A percentile compares a stretch with the other conserved stretches of the same genome.
Conservation (phyloP, 1,139 yeast genomes). For the Geotrichum aggregatum region DNA sequence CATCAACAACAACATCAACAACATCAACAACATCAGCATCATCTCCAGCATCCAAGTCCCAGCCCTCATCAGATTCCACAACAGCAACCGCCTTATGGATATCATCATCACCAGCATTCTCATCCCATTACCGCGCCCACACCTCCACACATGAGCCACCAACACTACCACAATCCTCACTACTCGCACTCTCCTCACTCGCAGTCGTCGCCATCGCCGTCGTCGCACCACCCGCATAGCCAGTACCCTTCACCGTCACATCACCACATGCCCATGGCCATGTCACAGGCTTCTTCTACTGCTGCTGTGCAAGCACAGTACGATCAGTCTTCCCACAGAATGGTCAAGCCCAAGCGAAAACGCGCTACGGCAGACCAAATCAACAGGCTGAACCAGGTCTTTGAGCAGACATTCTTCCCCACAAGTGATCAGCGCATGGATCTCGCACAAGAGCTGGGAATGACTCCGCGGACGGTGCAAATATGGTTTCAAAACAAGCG, state of each 20-base stretch:
- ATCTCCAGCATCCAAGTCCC: background rate
- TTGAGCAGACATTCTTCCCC: slow-evolving; percentile 39
- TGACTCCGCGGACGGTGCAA: slow-evolving; percentile 42
- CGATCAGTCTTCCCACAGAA: background rate
- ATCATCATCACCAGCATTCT: background rate
- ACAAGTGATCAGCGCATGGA: slow-evolving; percentile 37
- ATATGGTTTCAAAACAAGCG: slow-evolving; percentile 42
- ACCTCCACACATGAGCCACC: background rate
- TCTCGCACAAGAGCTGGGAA: slow-evolving; percentile 39
- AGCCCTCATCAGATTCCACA: too few relatives aligned
- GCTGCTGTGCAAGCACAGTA: background rate
- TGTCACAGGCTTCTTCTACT: background rate
- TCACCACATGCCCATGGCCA: background rate
- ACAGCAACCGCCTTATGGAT: too few relatives aligned
- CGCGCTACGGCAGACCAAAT: slow-evolving; percentile 39
- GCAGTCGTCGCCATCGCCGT: background rate
- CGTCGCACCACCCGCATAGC: background rate
- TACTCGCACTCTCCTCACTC: background rate
- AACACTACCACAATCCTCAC: background rate
- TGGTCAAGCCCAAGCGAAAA: slow-evolving; percentile 38
- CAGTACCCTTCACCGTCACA: background rate
- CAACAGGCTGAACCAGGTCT: slow-evolving; percentile 35
- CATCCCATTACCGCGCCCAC: background rate
- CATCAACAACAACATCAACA: background rate
- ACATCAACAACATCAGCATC: slow-evolving; percentile 2